phyloP scores from a whole-genome alignment of 257 asterid genomes.

The Linaria vulgaris region DNA sequence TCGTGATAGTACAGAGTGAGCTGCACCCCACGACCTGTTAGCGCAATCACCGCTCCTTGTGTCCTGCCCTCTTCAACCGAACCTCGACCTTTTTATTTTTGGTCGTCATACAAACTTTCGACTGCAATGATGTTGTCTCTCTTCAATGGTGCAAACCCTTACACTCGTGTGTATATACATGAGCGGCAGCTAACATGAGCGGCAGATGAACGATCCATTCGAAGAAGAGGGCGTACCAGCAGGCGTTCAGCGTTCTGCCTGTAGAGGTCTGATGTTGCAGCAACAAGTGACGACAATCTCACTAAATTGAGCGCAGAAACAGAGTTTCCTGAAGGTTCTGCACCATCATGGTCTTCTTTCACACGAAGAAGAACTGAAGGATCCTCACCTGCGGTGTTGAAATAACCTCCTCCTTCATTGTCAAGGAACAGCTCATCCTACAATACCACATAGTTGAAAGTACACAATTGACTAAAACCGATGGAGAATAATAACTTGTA shows the following conservation, averaged over 20 bases:
- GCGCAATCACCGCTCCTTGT: too few relatives aligned
- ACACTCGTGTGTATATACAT: too few relatives aligned
- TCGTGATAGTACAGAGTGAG: background rate
- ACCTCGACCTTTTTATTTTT: conserved; percentile 29
- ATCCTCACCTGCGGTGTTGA: conserved; percentile 81
- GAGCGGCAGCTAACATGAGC: too few relatives aligned
- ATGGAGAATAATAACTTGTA: background rate
- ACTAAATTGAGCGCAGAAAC: conserved; percentile 74
- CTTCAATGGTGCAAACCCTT: too few relatives aligned
- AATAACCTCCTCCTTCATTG: conserved; percentile 86
- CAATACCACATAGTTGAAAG: conserved; percentile 1
- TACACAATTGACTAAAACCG: background rate
- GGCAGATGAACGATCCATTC: too few relatives aligned
- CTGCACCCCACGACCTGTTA: background rate
- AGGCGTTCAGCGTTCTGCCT: conserved; percentile 61
- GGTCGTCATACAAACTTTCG: too few relatives aligned
- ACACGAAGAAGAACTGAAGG: conserved; percentile 89
- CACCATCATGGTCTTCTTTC: conserved; percentile 96
- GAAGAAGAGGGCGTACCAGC: conserved; percentile 56
- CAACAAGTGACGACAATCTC: conserved; percentile 67
- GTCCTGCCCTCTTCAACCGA: conserved; percentile 20
- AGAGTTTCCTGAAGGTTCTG: conserved; percentile 96
- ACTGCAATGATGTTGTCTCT: too few relatives aligned
- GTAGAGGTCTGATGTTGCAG: conserved; percentile 51
- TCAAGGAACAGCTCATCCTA: conserved; percentile 92